Evolutionary conservation across 306 rosid species (phyloP).

Genomic region (Malus domestica): ASM211411v1 NC_041796.1:19529001-19529500

Average conservation of each 20-base stretch:
- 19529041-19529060: slow-evolving; percentile 65
- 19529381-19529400: neutral
- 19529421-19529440: neutral
- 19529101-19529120: neutral
- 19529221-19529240: neutral
- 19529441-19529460: neutral
- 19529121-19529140: neutral
- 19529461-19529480: neutral
- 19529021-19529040: slow-evolving; percentile 75
- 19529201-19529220: neutral
- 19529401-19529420: neutral
- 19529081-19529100: neutral
- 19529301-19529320: neutral
- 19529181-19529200: neutral
- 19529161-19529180: neutral
- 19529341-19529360: neutral
- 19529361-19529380: neutral
- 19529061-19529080: neutral
- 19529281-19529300: neutral
- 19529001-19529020: slow-evolving; percentile 65
- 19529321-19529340: neutral
- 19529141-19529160: neutral
- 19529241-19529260: neutral
- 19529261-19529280: neutral
- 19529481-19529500: no score